phyloP scores from a whole-genome alignment of 176 grass and related monocot genomes.

The Oryza rufipogon region DNA sequence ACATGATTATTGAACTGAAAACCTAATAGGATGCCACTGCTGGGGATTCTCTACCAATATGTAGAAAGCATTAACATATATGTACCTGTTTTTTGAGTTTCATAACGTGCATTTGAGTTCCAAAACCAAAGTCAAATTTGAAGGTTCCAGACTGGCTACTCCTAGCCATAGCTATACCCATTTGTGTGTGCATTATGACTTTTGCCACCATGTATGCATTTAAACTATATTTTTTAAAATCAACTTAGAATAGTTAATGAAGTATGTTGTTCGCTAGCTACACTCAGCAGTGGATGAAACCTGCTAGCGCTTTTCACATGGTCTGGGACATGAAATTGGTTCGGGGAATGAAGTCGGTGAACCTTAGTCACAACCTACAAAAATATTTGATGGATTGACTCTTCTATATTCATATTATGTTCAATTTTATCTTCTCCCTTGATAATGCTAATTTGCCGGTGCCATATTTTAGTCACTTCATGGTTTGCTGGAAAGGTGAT shows the following conservation, averaged over 20 bases:
- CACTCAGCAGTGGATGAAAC: neutral
- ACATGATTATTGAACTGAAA: neutral
- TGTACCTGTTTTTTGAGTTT: neutral
- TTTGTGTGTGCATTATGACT: neutral
- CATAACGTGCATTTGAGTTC: slow-evolving; percentile 7
- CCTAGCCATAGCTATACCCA: neutral
- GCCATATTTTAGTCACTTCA: slow-evolving; percentile 23
- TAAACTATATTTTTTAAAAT: neutral
- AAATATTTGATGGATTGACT: slow-evolving; percentile 12
- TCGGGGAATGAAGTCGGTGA: neutral
- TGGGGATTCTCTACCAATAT: neutral
- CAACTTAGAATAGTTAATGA: neutral
- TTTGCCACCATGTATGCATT: no score
- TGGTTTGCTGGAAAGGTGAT: neutral
- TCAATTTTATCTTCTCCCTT: neutral
- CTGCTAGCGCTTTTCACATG: slow-evolving; percentile 2
- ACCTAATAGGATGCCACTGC: neutral
- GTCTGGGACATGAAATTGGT: slow-evolving; percentile 7
- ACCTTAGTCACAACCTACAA: neutral
- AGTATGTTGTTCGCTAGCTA: neutral
- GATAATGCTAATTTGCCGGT: slow-evolving; percentile 24
- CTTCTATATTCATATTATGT: slow-evolving; percentile 13
- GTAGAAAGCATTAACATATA: neutral
- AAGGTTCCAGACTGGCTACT: slow-evolving; percentile 4
- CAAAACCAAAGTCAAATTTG: slow-evolving; percentile 6